phyloP scores from a whole-genome alignment of 176 grass and related monocot genomes.

The Tillandsia leiboldiana region DNA sequence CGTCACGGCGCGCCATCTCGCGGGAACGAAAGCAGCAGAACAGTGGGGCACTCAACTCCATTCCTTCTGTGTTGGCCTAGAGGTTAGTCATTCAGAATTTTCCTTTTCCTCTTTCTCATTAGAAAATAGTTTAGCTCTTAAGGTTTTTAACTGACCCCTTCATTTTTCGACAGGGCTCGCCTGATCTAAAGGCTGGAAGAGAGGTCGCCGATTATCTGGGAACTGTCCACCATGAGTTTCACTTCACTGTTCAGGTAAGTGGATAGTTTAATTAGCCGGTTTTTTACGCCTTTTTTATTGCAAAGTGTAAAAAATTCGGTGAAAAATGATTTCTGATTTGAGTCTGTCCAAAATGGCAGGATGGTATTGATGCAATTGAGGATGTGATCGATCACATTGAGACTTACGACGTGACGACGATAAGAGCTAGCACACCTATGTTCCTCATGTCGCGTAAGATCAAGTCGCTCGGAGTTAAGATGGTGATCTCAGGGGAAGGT shows the following conservation, averaged over 20 bases:
- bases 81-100: constrained; percentile 32
- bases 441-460: constrained; percentile 98
- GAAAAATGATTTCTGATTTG: neutral
- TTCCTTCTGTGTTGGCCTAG: constrained; percentile 88
- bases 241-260: constrained; percentile 91
- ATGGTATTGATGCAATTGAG: constrained; percentile 96
- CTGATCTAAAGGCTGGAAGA: constrained; percentile 70
- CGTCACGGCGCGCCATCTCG: constrained; percentile 73
- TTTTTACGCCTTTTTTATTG: neutral
- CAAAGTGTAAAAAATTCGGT: neutral
- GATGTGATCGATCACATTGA: constrained; percentile 93
- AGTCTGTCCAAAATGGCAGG: constrained; percentile 27
- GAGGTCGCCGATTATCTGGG: constrained; percentile 80
- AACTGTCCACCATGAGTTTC: constrained; percentile 88
- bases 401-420: constrained; percentile 88
- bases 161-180: constrained; percentile 50
- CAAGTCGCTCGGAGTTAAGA: constrained; percentile 90
- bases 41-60: constrained; percentile 86
- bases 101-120: neutral
- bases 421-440: constrained; percentile 95
- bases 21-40: constrained; percentile 74
- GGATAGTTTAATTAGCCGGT: neutral
- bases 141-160: neutral
- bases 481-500: constrained; percentile 95
- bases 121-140: neutral